Base-by-base conservation (phyloP, 1,284 basidiomycete genomes). In the Naganishia sp. region DNA sequence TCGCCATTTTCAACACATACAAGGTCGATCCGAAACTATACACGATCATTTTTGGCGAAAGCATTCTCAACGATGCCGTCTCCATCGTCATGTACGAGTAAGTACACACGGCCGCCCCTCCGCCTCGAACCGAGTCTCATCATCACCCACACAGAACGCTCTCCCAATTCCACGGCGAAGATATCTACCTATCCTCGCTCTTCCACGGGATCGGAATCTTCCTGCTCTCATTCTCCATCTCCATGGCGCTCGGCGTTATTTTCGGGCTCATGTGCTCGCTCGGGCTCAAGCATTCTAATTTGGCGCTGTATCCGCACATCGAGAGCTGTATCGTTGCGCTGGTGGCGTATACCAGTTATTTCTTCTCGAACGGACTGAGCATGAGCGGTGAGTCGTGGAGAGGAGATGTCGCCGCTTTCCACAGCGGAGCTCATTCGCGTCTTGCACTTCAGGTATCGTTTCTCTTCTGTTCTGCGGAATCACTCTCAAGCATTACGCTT, bases 61-160 rank as follows among this genome's bases (percentile, higher is more conserved):
- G 89, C 77, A 85, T 99, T 69, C 81, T 99, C 69, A 99, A 99
- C 81, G 95, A 99, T 84, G 95, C 95, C 33, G 95, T 99, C 73
- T 94, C 92, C 83, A 99, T 99, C 82, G 95, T 99, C 81, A 96
- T 99, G 92, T 99, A 98, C 80, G 95, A 99, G 92, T 95, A 76
- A 84, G 92, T 89, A 64, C n/a, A 16, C 18, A 13, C 28, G 15
- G 23, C 33, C 1, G 31, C 10, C 16, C 42, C 42, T 9, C 16
- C 25, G 23, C 13, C 33, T 16, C 7, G 21, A 1, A 11, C 36
- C 54, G 42, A 66, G 25, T 59, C 48, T 42, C 50, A 36, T 23
- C 28, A 36, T 52, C 23, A 18, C 25, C 64, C n/a, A 68, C 45
- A 16, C 70, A 94, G 93, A 79, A 97, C 94, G 0, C 82, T 98